Evolutionary conservation across 345 rosid genomes (phyloP).

Genomic region (Hibiscus syriacus): DNA sequence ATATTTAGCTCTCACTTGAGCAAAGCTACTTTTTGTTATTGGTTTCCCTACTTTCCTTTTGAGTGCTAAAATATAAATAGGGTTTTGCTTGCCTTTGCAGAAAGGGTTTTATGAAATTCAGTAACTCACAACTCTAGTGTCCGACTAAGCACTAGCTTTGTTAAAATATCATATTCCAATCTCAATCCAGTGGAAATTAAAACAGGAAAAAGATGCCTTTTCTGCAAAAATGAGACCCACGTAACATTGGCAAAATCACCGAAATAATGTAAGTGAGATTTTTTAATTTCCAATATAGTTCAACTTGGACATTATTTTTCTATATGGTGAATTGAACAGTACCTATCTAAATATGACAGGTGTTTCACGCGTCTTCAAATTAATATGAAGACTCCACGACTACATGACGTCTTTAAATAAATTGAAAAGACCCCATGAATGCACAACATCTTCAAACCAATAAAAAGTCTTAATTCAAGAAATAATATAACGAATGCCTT

Average conservation of each 20-base stretch:
- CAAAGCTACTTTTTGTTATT: neutral
- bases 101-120: conserved; percentile 1
- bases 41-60: neutral
- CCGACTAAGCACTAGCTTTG: conserved; percentile 1
- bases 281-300: too few relatives aligned
- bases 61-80: neutral
- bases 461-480: too few relatives aligned
- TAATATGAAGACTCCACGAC: too few relatives aligned
- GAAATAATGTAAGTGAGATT: too few relatives aligned
- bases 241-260: neutral
- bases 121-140: conserved; percentile 1
- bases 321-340: too few relatives aligned
- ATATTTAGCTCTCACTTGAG: neutral
- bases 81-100: conserved; percentile 1
- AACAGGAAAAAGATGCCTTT: neutral
- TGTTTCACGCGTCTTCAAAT: too few relatives aligned
- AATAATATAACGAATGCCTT: too few relatives aligned
- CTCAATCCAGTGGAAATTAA: neutral
- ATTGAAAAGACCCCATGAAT: too few relatives aligned
- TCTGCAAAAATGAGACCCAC: neutral
- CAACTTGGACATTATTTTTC: too few relatives aligned
- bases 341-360: too few relatives aligned
- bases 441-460: too few relatives aligned
- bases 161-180: neutral
- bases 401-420: too few relatives aligned